A percentile compares a stretch with the other conserved stretches of the same genome.
These are phyloP conservation scores for Apophysomyces elegans DNA, from an alignment of 371 early-diverging fungal genomes.

Conservation along the genomic window DNA sequence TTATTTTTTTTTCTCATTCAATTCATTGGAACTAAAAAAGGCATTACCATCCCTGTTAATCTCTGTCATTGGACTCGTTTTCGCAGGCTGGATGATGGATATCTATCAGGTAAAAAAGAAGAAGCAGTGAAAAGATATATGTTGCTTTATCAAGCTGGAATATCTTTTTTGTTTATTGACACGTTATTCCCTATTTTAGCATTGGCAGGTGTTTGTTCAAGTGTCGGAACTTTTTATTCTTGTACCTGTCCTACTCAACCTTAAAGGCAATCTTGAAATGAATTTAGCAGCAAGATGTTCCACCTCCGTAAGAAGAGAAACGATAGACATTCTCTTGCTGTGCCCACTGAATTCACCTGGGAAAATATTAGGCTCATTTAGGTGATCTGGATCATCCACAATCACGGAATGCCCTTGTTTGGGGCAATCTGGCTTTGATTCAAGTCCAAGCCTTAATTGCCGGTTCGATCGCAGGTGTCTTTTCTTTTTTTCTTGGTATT, in stretches of 20 bases:
- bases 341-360: not conserved
- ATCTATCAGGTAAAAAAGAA: constrained; percentile 55
- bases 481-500: constrained; percentile 66
- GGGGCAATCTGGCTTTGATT: constrained; percentile 74
- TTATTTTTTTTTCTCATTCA: not conserved
- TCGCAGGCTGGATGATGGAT: constrained; percentile 75
- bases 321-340: not conserved
- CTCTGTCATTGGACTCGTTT: constrained; percentile 72
- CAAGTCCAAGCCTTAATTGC: constrained; percentile 75
- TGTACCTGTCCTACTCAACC: constrained; percentile 80
- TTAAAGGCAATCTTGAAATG: constrained; percentile 91
- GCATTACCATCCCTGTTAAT: constrained; percentile 75
- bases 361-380: constrained; percentile 59
- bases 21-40: constrained; percentile 30
- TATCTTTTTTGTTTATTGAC: not conserved
- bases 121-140: not conserved
- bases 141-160: too few species aligned
- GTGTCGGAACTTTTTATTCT: constrained; percentile 81
- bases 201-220: constrained; percentile 69
- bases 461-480: constrained; percentile 71
- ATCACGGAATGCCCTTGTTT: constrained; percentile 55
- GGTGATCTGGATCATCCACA: constrained; percentile 63
- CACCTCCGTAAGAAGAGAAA: constrained; percentile 58
- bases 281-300: constrained; percentile 84
- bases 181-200: constrained; percentile 32